Percentiles rank a stretch among this genome's conserved stretches.
Evolutionary conservation across 169 alveolate genomes (phyloP).

Genomic region (Plasmodium gonderi): DNA sequence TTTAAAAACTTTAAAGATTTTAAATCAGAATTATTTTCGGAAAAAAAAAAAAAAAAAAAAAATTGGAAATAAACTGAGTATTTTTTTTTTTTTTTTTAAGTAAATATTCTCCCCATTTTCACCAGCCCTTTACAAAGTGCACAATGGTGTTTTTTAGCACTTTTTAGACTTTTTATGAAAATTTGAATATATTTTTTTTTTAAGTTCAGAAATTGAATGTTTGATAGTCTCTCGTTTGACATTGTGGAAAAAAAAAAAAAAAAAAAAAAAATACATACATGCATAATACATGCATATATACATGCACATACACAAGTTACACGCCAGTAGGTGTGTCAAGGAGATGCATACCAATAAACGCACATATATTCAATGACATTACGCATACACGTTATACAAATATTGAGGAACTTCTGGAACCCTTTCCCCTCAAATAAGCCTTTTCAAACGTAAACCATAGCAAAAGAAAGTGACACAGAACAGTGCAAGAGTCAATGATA

Average conservation of each 20-base stretch:
- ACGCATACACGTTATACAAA: not conserved
- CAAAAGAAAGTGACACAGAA: not conserved
- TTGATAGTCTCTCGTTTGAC: no score
- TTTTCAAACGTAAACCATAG: not conserved
- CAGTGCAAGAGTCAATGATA: not conserved
- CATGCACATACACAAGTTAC: not conserved
- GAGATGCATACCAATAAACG: not conserved
- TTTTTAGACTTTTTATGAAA: not conserved
- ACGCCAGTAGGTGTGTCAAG: slow-evolving; percentile 5
- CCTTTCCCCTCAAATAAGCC: not conserved
- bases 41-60: not conserved
- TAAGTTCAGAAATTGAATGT: no score
- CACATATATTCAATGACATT: not conserved
- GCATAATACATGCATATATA: no score
- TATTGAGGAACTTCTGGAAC: not conserved
- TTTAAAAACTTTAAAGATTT: not conserved
- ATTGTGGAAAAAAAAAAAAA: not conserved
- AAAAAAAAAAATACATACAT: not conserved
- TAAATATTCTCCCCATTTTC: not conserved
- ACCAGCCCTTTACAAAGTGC: not conserved
- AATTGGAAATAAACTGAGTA: not conserved
- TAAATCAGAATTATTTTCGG: not conserved
- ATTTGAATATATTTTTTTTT: not conserved
- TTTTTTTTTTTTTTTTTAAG: not conserved
- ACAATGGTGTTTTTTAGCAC: not conserved